These are phyloP conservation scores for Protomyces arabidopsidicola DNA, from an alignment of 1,139 yeast genomes.

Conservation along the genomic window DNA sequence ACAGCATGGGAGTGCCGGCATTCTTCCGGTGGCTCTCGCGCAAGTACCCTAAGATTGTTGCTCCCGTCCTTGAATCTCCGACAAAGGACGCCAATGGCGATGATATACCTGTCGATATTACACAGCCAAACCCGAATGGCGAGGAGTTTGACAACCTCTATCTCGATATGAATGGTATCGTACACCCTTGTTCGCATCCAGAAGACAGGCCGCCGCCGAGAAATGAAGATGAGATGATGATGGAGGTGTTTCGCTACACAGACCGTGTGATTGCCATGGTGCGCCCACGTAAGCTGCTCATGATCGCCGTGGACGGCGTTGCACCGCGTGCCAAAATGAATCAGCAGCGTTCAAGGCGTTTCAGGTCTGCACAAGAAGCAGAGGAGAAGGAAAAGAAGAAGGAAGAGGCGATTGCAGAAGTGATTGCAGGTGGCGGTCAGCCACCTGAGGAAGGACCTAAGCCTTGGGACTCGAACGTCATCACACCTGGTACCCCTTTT, in stretches of 20 bases:
- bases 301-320: conserved; percentile 96
- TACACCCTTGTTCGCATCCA: conserved; percentile 96
- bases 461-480: conserved; percentile 86
- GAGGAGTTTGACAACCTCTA: conserved; percentile 79
- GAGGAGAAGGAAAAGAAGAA: conserved; percentile 46
- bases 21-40: conserved; percentile 92
- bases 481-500: conserved; percentile 98
- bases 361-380: conserved; percentile 92
- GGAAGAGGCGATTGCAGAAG: conserved; percentile 47
- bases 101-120: conserved; percentile 60
- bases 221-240: conserved; percentile 90
- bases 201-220: conserved; percentile 91
- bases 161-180: conserved; percentile 90
- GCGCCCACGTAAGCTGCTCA: conserved; percentile 82
- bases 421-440: conserved; percentile 45
- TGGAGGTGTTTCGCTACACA: conserved; percentile 83
- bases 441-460: conserved; percentile 44
- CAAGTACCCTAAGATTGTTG: conserved; percentile 89
- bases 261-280: conserved; percentile 89
- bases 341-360: conserved; percentile 96
- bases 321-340: conserved; percentile 99
- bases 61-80: conserved; percentile 81
- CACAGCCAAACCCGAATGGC: conserved; percentile 87
- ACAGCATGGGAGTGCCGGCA: conserved; percentile 56
- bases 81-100: conserved; percentile 53